Base-by-base conservation (phyloP, 2,329 filamentous ascomycete genomes). In the Verticillium nonalfalfae region DNA sequence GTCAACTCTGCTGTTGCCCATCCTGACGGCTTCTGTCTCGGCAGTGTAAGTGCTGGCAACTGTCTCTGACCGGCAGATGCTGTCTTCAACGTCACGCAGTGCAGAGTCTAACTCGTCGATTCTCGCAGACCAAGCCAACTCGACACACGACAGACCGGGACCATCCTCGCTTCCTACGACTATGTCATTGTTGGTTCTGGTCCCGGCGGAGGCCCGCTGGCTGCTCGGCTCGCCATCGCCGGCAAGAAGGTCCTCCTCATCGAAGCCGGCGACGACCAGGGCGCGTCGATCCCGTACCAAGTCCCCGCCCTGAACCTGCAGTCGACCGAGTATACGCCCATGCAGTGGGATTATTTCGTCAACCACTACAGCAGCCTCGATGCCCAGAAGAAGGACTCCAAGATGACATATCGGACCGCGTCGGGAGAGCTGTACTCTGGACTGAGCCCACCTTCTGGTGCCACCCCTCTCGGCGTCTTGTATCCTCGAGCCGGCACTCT, bases 141-240 rank as follows among this genome's bases (percentile, higher is more conserved):
- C 56, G 56, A 58, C n/a, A 39, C 56, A 15, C 36, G 56, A 11
- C 56, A 58, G 56, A 7, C 56, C 21, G 45, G 45, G n/a, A 52
- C 45, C 7, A 52, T 52, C 18, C 54, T 56, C 10, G 33, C 26
- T 56, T 33, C 56, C 33, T 85, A 85, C 65, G 84, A 86, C 64
- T 87, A 85, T 71, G 76, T 86, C n/a, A 75, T 87, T 15, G 79
- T 86, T 39, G 84, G 84, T 5, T 84, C 81, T 13, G 83, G 83
- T 2, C 76, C 83, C 2, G 83, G 83, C 36, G 83, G 83, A 56
- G 82, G 78, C 34, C 82, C 83, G 3, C 70, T 85, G 4, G 82
- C 84, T 6, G 79, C 81, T 55, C 78, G 82, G 56, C 79, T 87
- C 50, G 84, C 84, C 14, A 75, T 80, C 21, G 81, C 81, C 10